Base-by-base conservation (phyloP, 331 rosid genomes). In the Erythrophleum ivorense region DNA sequence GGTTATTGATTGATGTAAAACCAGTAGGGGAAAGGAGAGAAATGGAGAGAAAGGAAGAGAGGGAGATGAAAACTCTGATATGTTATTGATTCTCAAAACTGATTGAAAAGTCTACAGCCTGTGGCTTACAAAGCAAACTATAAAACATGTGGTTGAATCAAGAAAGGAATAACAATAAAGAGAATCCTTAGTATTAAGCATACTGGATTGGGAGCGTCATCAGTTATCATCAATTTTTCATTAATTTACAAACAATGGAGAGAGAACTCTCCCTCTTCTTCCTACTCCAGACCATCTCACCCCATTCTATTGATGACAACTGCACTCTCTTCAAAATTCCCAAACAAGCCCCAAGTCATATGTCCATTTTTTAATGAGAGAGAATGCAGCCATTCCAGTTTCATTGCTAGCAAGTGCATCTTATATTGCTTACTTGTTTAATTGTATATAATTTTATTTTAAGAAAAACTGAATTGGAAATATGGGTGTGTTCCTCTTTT, bases 301-400 rank as follows among this genome's bases (percentile, higher is more conserved):
- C 68, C 18, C 10, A 29, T 9, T 63, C 15, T 9, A n/a, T 9
- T 16, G 10, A 18, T 67, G 7, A 40, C 18, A 24, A 29, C 67
- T 58, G 34, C 34, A 4, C 34, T 4, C 16, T 41, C 31, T n/a
- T 50, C 13, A 21, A 67, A 38, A 67, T 40, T 67, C 49, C 31
- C 52, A 67, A 41, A 67, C 15, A 41, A 8, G 33, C 53, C 50
- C 0, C 12, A 24, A 41, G 34, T 57, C 62, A 21, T 34, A 2
- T 52, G 59, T 31, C 14, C 12, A 13, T 45, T 60, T 43, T 69
- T 59, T 64, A 40, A 8, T 2, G 68, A 38, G 43, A 74, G 19
- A 34, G 10, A 58, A 70, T 16, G 59, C 76, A 24, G 1, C 50
- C 45, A 62, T 64, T 71, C 57, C 15, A 75, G 55, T 66, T 66